phyloP scores from a whole-genome alignment of 495 filamentous ascomycete genomes.

The Saxophila tyrrhenica region DNA sequence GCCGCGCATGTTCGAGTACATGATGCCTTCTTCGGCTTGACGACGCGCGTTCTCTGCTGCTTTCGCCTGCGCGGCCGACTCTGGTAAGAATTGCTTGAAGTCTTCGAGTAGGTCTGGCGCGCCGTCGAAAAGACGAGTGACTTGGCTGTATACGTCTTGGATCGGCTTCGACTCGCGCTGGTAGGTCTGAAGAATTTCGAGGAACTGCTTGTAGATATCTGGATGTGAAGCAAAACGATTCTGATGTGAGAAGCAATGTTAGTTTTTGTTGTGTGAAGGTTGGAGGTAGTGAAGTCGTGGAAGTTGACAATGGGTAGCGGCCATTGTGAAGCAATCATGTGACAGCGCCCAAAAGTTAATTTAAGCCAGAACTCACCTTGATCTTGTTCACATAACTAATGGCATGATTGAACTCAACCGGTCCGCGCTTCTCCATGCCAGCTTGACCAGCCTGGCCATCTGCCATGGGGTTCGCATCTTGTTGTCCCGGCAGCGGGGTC shows the following conservation, averaged over 20 bases:
- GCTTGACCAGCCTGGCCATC: conserved; percentile 43
- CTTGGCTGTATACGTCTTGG: conserved; percentile 95
- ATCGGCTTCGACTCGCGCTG: conserved; percentile 97
- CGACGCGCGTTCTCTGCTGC: conserved; percentile 53
- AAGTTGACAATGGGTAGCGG: not conserved
- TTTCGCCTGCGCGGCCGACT: conserved; percentile 85
- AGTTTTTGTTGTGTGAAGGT: conserved; percentile 1
- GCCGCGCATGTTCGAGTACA: conserved; percentile 50
- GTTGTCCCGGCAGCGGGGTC: conserved; percentile 36
- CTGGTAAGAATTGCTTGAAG: conserved; percentile 97
- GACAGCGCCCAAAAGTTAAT: conserved; percentile 1
- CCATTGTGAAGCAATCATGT: not conserved
- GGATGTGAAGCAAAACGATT: conserved; percentile 92
- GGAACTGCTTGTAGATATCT: conserved; percentile 98
- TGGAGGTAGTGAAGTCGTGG: not conserved
- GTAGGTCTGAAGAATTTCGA: conserved; percentile 97
- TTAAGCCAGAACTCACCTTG: conserved; percentile 53
- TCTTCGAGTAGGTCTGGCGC: conserved; percentile 96
- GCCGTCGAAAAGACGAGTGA: conserved; percentile 83
- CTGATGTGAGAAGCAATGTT: conserved; percentile 27
- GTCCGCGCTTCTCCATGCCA: conserved; percentile 73
- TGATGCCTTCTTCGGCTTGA: conserved; percentile 55
- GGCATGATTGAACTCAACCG: conserved; percentile 98
- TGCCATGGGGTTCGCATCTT: conserved; percentile 3
- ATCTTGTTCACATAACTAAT: conserved; percentile 99